These are phyloP conservation scores for Williopsis jadinii DNA, from an alignment of 1,139 yeast species.

Conservation along the genomic window DNA sequence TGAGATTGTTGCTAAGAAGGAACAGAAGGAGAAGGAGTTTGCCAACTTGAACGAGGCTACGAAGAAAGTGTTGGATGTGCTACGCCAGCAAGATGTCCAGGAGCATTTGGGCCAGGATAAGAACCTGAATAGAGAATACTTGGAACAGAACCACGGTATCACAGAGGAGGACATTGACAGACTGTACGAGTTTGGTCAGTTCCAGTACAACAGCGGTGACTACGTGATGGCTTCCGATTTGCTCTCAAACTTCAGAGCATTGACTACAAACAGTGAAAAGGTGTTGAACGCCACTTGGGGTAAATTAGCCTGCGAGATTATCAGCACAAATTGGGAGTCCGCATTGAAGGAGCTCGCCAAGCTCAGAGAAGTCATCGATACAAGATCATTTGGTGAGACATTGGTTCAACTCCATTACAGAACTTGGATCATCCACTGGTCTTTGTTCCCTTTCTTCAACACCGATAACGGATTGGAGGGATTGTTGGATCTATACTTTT, in stretches of 20 bases:
- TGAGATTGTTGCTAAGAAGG: constrained; percentile 33
- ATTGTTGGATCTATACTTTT: constrained; percentile 46
- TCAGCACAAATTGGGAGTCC: constrained; percentile 42
- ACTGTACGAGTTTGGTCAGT: constrained; percentile 48
- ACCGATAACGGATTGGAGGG: constrained; percentile 39
- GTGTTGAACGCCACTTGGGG: constrained; percentile 59
- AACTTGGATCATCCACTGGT: constrained; percentile 62
- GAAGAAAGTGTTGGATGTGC: constrained; percentile 36
- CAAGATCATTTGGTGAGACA: constrained; percentile 44
- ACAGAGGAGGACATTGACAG: constrained; percentile 43
- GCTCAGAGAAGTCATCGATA: constrained; percentile 49
- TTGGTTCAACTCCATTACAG: constrained; percentile 51
- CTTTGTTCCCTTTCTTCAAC: constrained; percentile 53
- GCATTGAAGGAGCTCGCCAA: constrained; percentile 45
- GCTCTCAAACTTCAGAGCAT: constrained; percentile 45
- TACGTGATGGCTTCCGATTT: constrained; percentile 51
- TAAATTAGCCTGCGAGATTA: constrained; percentile 49
- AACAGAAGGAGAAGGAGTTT: constrained; percentile 32
- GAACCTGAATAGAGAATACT: constrained; percentile 38
- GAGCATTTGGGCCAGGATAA: constrained; percentile 45
- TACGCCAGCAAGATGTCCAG: constrained; percentile 44
- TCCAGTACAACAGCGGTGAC: constrained; percentile 55
- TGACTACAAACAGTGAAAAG: constrained; percentile 42
- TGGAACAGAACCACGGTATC: constrained; percentile 37
- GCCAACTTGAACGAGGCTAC: constrained; percentile 37